These are phyloP conservation scores for Gremmenia infestans DNA, from an alignment of 2,329 filamentous ascomycete species.

Conservation along the genomic window DNA sequence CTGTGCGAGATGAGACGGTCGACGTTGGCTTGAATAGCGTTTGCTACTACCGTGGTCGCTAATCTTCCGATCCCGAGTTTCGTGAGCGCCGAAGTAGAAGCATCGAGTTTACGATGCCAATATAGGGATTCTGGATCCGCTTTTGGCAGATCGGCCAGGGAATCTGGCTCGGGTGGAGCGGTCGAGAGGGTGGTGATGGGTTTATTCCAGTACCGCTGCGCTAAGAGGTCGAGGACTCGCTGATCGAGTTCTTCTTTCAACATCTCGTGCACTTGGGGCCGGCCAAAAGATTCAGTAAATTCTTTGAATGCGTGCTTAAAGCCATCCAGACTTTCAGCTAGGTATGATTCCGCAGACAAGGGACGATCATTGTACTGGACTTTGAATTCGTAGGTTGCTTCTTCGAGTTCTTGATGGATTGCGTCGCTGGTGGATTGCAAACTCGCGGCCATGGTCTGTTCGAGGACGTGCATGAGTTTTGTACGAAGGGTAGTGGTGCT, in stretches of 20 bases:
- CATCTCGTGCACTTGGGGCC: slow-evolving; percentile 81
- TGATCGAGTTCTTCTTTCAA: slow-evolving; percentile 92
- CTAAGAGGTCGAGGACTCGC: slow-evolving; percentile 86
- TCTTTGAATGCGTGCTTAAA: slow-evolving; percentile 98
- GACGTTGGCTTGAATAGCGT: slow-evolving; percentile 79
- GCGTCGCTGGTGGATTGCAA: slow-evolving; percentile 85
- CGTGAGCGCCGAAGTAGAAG: slow-evolving; percentile 82
- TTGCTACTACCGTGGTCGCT: slow-evolving; percentile 85
- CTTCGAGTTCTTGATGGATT: slow-evolving; percentile 90
- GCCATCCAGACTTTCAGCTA: slow-evolving; percentile 88
- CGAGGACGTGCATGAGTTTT: slow-evolving; percentile 94
- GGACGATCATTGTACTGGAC: slow-evolving; percentile 98
- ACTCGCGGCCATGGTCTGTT: slow-evolving; percentile 94
- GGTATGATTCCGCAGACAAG: slow-evolving; percentile 89
- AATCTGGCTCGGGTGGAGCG: slow-evolving; percentile 62
- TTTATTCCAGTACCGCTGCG: slow-evolving; percentile 95
- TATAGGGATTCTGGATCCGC: slow-evolving; percentile 80
- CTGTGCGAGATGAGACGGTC: slow-evolving; percentile 73
- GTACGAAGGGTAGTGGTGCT: slow-evolving; percentile 85
- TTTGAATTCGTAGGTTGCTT: slow-evolving; percentile 98
- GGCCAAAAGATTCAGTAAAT: slow-evolving; percentile 84
- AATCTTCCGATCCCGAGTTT: slow-evolving; percentile 91
- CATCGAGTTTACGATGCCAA: slow-evolving; percentile 92
- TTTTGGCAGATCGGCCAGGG: slow-evolving; percentile 73
- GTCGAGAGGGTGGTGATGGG: slow-evolving; percentile 78